phyloP scores from a whole-genome alignment of 108 stramenopile species.

The Cyclotella cryptica region DNA sequence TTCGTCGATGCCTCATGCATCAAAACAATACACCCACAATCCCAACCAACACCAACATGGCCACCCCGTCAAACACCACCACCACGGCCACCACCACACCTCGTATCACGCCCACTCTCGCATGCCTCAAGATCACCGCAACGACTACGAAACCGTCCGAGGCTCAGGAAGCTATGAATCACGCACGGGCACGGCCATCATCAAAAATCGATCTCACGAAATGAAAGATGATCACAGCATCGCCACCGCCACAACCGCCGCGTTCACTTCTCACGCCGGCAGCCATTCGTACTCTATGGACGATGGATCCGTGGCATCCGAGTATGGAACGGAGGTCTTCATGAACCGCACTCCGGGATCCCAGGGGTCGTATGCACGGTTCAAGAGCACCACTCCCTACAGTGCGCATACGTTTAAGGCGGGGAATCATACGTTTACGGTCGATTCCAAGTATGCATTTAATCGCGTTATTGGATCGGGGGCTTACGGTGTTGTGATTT shows the following conservation, averaged over 20 bases:
- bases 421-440: constrained; percentile 85
- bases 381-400: constrained; percentile 55
- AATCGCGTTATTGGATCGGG: constrained; percentile 93
- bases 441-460: constrained; percentile 83
- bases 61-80: constrained; percentile 38
- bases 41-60: constrained; percentile 20
- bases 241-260: constrained; percentile 46
- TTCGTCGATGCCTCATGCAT: neutral
- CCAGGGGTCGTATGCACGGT: constrained; percentile 22
- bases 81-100: constrained; percentile 20
- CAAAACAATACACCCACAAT: constrained; percentile 18
- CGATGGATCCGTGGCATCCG: constrained; percentile 49
- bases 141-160: constrained; percentile 33
- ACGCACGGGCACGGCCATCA: constrained; percentile 25
- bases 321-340: constrained; percentile 51
- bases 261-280: constrained; percentile 41
- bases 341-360: constrained; percentile 39
- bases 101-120: constrained; percentile 4
- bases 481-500: constrained; percentile 99
- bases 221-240: constrained; percentile 36
- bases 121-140: constrained; percentile 22
- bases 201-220: constrained; percentile 36
- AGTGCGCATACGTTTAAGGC: constrained; percentile 83
- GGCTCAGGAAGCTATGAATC: constrained; percentile 26
- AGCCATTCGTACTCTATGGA: constrained; percentile 50